A percentile compares a stretch with the other conserved stretches of the same genome.
phyloP scores from a whole-genome alignment of 2,329 filamentous ascomycete genomes.

The Pyricularia sp. region DNA sequence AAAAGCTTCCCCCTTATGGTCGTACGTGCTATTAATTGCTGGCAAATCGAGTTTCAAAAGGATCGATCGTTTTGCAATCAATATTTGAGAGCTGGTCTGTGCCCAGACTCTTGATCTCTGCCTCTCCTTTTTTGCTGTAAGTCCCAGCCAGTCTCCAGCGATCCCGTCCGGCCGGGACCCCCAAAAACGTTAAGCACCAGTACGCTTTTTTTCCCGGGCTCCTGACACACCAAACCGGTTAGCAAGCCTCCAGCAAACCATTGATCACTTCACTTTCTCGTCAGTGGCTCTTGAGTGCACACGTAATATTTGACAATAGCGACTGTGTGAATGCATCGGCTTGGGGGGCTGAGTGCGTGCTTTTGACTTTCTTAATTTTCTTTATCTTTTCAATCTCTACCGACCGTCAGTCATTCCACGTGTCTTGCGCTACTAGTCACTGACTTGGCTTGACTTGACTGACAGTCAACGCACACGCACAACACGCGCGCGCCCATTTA shows the following conservation, averaged over 20 bases:
- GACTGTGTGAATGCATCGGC: background rate
- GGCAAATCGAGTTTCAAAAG: background rate
- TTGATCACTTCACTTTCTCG: background rate
- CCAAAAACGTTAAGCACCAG: background rate
- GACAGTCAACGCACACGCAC: background rate
- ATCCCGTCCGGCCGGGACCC: background rate
- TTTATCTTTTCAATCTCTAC: background rate
- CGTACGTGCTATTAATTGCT: background rate
- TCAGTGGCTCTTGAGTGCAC: background rate
- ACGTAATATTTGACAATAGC: background rate
- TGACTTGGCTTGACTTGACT: background rate
- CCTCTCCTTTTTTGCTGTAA: conserved; percentile 1
- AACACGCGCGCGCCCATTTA: conserved; percentile 6
- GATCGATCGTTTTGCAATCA: background rate
- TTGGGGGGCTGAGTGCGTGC: background rate
- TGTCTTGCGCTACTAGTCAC: background rate
- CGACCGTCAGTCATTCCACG: conserved; percentile 4
- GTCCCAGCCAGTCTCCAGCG: conserved; percentile 1
- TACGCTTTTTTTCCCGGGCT: conserved; percentile 1
- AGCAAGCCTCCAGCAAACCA: background rate
- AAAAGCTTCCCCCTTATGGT: background rate
- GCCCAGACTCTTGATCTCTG: background rate
- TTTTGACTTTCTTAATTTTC: conserved; percentile 2
- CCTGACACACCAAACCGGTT: conserved; percentile 1
- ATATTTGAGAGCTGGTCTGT: background rate